Evolutionary conservation across 768 basidiomycete genomes (phyloP).

Genomic region (Panellus pusillus): DNA sequence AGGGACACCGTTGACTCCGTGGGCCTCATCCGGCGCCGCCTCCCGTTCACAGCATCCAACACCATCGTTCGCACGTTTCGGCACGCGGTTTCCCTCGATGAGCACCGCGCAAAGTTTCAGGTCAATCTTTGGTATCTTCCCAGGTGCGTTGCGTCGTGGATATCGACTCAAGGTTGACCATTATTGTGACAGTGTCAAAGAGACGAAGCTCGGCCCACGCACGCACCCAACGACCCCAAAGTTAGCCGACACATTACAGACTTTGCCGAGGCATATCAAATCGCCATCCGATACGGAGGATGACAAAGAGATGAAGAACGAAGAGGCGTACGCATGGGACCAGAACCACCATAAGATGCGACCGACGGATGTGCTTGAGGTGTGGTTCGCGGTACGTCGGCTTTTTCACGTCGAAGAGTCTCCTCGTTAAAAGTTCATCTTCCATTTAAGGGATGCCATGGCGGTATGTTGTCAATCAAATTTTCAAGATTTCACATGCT

Average conservation of each 20-base stretch:
- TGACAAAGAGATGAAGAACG: not conserved
- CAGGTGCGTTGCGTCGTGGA: too few relatives aligned
- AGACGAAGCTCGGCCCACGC: too few relatives aligned
- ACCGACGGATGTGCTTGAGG: slow-evolving; percentile 52
- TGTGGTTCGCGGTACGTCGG: slow-evolving; percentile 59
- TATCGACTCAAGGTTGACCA: too few relatives aligned
- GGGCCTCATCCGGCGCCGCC: slow-evolving; percentile 49
- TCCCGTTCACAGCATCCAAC: slow-evolving; percentile 61
- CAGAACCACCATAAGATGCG: slow-evolving; percentile 12
- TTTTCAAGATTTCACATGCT: not conserved
- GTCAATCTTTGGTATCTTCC: slow-evolving; percentile 46
- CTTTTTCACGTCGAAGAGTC: not conserved
- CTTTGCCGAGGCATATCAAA: not conserved
- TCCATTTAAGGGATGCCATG: slow-evolving; percentile 50
- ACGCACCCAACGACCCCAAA: too few relatives aligned
- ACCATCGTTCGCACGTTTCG: slow-evolving; percentile 58
- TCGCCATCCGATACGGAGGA: too few relatives aligned
- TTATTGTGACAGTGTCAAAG: too few relatives aligned
- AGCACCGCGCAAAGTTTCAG: slow-evolving; percentile 60
- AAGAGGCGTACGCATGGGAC: slow-evolving; percentile 6
- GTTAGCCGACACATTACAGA: too few relatives aligned
- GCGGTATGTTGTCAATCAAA: slow-evolving; percentile 32
- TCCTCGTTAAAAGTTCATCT: slow-evolving; percentile 19
- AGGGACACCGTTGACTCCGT: slow-evolving; percentile 74
- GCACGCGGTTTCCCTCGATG: slow-evolving; percentile 67